These are phyloP conservation scores for Arthrobotrys pseudoclavata DNA, from an alignment of 2,329 filamentous ascomycete species.

Conservation along the genomic window DNA sequence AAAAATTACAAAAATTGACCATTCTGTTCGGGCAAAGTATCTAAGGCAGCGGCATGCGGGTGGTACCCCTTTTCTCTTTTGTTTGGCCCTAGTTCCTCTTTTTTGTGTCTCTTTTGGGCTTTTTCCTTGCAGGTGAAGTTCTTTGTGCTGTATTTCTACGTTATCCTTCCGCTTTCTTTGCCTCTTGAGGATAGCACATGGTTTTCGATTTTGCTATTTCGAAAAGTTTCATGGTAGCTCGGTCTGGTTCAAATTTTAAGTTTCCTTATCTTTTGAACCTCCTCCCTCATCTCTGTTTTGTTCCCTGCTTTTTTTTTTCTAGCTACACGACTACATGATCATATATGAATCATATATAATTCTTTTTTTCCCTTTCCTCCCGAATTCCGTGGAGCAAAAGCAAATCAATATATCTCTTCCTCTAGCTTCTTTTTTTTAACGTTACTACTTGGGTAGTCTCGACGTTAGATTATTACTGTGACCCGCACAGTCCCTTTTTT, in stretches of 20 bases:
- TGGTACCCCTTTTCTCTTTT: slow-evolving; percentile 58
- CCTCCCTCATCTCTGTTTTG: slow-evolving; percentile 13
- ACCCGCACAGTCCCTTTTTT: too few relatives aligned
- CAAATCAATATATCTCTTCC: too few relatives aligned
- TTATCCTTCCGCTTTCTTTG: slow-evolving; percentile 28
- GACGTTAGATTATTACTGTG: too few relatives aligned
- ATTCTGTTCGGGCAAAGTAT: slow-evolving; percentile 50
- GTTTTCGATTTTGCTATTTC: slow-evolving; percentile 1
- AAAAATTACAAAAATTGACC: slow-evolving; percentile 53
- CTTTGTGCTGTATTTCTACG: not conserved
- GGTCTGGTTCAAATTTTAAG: slow-evolving; percentile 15
- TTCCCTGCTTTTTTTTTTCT: not conserved
- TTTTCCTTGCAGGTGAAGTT: not conserved
- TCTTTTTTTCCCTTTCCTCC: not conserved
- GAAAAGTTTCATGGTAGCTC: slow-evolving; percentile 20
- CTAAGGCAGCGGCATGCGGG: slow-evolving; percentile 44
- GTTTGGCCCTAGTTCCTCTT: slow-evolving; percentile 40
- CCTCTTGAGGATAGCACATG: slow-evolving; percentile 38
- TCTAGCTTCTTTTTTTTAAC: too few relatives aligned
- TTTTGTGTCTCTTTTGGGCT: slow-evolving; percentile 7
- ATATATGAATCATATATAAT: not conserved
- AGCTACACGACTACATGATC: slow-evolving; percentile 17
- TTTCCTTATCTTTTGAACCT: not conserved
- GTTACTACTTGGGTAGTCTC: too few relatives aligned
- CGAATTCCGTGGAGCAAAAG: too few relatives aligned